A percentile compares a stretch with the other conserved stretches of the same genome.
Conservation (phyloP, 2,329 filamentous ascomycete genomes). For the Cercospora sp. region DNA sequence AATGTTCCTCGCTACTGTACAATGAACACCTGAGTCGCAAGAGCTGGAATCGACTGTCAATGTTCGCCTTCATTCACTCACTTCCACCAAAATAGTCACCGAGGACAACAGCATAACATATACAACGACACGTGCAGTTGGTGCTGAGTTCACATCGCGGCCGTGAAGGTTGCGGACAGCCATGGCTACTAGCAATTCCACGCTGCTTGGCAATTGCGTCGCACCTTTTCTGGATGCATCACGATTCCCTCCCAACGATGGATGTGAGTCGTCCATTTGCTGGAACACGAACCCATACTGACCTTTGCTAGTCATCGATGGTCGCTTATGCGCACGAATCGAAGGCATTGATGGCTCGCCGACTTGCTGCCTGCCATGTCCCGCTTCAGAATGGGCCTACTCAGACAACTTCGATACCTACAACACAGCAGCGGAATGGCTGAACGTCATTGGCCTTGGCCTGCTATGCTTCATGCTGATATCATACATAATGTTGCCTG, state of each 20-base stretch:
- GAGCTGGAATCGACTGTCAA: not conserved
- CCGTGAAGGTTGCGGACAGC: slow-evolving; percentile 8
- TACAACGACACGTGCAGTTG: slow-evolving; percentile 7
- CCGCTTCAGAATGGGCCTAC: slow-evolving; percentile 75
- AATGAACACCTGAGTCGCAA: not conserved
- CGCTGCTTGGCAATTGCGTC: slow-evolving; percentile 59
- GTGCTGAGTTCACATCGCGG: slow-evolving; percentile 10
- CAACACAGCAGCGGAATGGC: slow-evolving; percentile 72
- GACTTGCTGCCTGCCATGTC: slow-evolving; percentile 87
- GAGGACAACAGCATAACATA: slow-evolving; percentile 8
- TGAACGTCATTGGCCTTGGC: slow-evolving; percentile 72
- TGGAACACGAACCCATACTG: slow-evolving; percentile 31
- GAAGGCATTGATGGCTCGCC: slow-evolving; percentile 49
- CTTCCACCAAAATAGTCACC: not conserved
- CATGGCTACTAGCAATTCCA: slow-evolving; percentile 34
- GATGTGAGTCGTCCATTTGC: slow-evolving; percentile 60
- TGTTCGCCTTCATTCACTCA: not conserved
- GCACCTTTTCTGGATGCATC: slow-evolving; percentile 67
- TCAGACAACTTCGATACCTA: slow-evolving; percentile 58
- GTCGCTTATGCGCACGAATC: slow-evolving; percentile 59
- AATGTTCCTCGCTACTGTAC: not conserved
- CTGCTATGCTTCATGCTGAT: slow-evolving; percentile 74
- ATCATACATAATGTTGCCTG: slow-evolving; percentile 77
- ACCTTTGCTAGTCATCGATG: slow-evolving; percentile 51
- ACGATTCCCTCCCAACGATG: slow-evolving; percentile 60